phyloP scores from a whole-genome alignment of 805 yeast genomes.

The Barnettozyma vustinii region DNA sequence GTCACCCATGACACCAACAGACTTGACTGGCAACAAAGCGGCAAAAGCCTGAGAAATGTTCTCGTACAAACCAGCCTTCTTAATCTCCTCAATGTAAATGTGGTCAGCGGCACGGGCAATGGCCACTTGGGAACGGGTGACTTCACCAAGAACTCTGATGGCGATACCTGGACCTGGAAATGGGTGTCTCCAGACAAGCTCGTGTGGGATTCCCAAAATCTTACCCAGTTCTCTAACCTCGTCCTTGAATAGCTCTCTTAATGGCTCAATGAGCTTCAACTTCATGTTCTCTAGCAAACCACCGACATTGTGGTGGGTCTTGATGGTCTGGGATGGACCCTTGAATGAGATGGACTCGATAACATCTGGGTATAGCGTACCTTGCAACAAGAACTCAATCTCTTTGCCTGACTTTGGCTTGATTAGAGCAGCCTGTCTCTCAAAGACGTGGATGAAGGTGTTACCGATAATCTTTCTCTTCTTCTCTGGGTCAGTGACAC shows the following conservation, averaged over 20 bases:
- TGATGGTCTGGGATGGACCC: conserved; percentile 99
- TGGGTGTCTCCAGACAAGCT: conserved; percentile 99
- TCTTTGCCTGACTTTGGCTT: conserved; percentile 86
- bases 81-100: conserved; percentile 95
- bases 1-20: conserved; percentile 99
- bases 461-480: conserved; percentile 98
- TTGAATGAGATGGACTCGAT: conserved; percentile 98
- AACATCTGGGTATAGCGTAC: conserved; percentile 97
- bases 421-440: conserved; percentile 89
- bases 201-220: conserved; percentile 91
- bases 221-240: conserved; percentile 97
- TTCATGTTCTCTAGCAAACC: conserved; percentile 98
- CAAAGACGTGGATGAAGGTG: conserved; percentile 95
- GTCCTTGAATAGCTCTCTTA: conserved; percentile 97
- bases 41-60: conserved; percentile 98
- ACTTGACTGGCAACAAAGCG: conserved; percentile 91
- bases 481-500: conserved; percentile 97
- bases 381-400: conserved; percentile 90
- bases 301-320: conserved; percentile 99
- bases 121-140: conserved; percentile 85
- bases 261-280: conserved; percentile 95
- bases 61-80: conserved; percentile 85
- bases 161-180: conserved; percentile 99
- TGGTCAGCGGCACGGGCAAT: conserved; percentile 97
- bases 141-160: conserved; percentile 96